Conservation (phyloP, 176 grass and related monocot species). For the Poa pratensis region DNA sequence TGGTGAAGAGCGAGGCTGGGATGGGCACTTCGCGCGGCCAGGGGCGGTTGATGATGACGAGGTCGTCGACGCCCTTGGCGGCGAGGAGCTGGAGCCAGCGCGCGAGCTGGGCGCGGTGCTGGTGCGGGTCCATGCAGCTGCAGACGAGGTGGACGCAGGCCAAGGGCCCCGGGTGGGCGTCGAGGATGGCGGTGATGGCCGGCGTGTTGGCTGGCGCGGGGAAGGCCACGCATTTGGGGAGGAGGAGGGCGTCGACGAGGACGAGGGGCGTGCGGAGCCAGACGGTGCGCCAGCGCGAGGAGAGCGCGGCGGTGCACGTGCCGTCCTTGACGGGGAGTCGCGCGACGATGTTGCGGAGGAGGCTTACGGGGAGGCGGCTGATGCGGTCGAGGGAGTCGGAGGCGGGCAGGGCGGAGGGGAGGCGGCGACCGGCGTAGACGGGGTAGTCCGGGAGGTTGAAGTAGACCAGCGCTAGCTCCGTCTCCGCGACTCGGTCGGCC, state of each 20-base stretch:
- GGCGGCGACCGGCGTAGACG: background rate
- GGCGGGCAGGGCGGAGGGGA: background rate
- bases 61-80: slow-evolving; percentile 10
- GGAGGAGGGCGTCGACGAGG: slow-evolving; percentile 16
- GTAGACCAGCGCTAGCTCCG: background rate
- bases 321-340: slow-evolving; percentile 19
- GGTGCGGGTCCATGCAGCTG: background rate
- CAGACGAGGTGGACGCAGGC: slow-evolving; percentile 21
- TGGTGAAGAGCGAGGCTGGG: background rate
- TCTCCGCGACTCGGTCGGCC: background rate
- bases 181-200: background rate
- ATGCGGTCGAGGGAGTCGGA: background rate
- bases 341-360: background rate
- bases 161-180: slow-evolving; percentile 23
- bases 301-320: background rate
- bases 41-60: background rate
- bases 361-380: background rate
- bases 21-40: background rate
- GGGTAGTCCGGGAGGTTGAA: background rate
- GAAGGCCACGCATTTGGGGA: background rate
- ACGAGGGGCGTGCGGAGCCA: slow-evolving; percentile 7
- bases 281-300: background rate
- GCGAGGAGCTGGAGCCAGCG: slow-evolving; percentile 18
- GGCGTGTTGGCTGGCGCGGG: background rate
- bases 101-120: background rate